Base-by-base conservation (phyloP, 1,284 basidiomycete genomes). In the Cystobasidium pallidum region DNA sequence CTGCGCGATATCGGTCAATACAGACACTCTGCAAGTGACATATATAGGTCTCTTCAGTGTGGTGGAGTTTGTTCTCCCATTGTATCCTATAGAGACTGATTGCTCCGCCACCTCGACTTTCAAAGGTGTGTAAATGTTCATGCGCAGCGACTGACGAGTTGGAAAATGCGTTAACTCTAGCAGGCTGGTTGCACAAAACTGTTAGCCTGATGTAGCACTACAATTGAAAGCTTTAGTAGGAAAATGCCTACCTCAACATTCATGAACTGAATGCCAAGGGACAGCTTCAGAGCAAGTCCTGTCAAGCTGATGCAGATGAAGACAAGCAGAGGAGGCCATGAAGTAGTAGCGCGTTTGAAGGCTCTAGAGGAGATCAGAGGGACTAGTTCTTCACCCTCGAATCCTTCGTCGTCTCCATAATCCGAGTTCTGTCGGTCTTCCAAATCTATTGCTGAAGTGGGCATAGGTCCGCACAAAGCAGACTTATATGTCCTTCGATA, bases 11-110 rank as follows among this genome's bases (percentile, higher is more conserved):
- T 57, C 32, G 54, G 7, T 57, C 30, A 8, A 57, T 21, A n/a
- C 54, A 57, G 28, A 57, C 13, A 57, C 54, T 34, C 32, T 57
- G 30, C 10, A 57, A n/a, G 11, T 57, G 54, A 36, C 54, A 57
- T 8, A 57, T 19, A n/a, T 57, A 57, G 13, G 54, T 57, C 13
- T 32, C 32, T 21, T 57, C 54, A 19, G 17, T 36, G 24, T 57
- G 30, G 3, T 32, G 10, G 4, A 17, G 30, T 15, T 57, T 32
- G 2, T 15, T 10, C 19, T 57, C 30, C 54, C 54, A 57, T 32
- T 34, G 54, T 32, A 57, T 19, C 19, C 21, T 57, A 32, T 57
- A 57, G 30, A 57, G 28, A n/a, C 54, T 57, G 30, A 57, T 34
- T 4, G 54, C 24, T 36, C 54, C 54, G 19, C 54, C 54, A 2